Base-by-base conservation (phyloP, 1,139 yeast species). In the Candida frijolesensis region DNA sequence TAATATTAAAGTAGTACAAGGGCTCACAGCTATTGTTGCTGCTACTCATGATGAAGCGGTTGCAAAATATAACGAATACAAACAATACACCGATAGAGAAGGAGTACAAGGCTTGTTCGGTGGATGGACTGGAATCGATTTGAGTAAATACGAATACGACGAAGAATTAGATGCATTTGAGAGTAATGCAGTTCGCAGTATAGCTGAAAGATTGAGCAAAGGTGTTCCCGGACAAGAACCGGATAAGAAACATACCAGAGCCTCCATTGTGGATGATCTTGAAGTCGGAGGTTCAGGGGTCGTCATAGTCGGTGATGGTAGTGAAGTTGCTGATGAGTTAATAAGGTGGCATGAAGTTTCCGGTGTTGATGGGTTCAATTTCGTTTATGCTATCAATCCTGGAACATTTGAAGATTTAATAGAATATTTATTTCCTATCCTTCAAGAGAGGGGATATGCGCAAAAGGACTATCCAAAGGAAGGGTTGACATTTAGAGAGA, bases 91-190 rank as follows among this genome's bases (percentile, higher is more conserved):
- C 11, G 76, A 71, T 51, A 42, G 59, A 2, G 72, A 70, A 44
- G 76, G 76, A 6, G 68, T 73, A 3, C 68, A 70, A 45, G 73
- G 72, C 1, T 62, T 70, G 44, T 61, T 70, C 45, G 63, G 72
- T 38, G 71, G 71, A 5, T 68, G 71, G 67, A 66, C 73, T 0
- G 72, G 72, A 25, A 63, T 68, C 43, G 73, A 70, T 50, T 56
- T 70, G 19, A 61, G 63, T 15, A 52, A 67, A 46, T 70, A 58
- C 50, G 67, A 54, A 15, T 56, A 59, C 55, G 68, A 68, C 37
- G 64, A 69, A 47, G 71, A 66, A 47, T 54, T 70, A 29, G 55
- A 54, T 38, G 56, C 64, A 37, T 67, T 62, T 34, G 67, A 62
- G 44, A 58, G 57, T 50, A 68, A 67, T 52, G 68, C 70, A 1